Evolutionary conservation across 176 grass and related monocot genomes (phyloP).

Genomic region (Oryza punctata): DNA sequence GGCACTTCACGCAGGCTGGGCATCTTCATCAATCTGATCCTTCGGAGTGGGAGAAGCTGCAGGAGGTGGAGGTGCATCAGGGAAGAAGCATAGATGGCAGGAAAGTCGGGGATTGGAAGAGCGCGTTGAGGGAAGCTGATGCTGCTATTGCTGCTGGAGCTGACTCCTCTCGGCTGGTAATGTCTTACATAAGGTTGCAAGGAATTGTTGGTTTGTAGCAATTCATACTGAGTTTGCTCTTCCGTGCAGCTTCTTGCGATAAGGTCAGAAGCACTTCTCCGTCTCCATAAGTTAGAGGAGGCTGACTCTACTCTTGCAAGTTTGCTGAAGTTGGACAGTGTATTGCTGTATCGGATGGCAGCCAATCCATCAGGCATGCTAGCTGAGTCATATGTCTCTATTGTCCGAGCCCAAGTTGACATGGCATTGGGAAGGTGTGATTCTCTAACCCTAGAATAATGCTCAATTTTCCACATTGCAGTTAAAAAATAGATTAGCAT

Average conservation of each 20-base stretch:
- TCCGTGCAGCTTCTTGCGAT: slow-evolving; percentile 66
- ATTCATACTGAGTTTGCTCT: slow-evolving; percentile 17
- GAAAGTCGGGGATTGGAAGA: slow-evolving; percentile 90
- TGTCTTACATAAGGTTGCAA: neutral
- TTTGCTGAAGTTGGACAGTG: slow-evolving; percentile 58
- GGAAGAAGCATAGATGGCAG: slow-evolving; percentile 64
- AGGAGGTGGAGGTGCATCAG: slow-evolving; percentile 68
- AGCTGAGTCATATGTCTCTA: slow-evolving; percentile 63
- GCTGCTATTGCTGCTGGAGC: slow-evolving; percentile 74
- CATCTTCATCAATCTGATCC: slow-evolving; percentile 63
- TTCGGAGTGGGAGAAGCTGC: slow-evolving; percentile 71
- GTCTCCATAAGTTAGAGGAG: slow-evolving; percentile 75
- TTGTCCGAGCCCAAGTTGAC: slow-evolving; percentile 85
- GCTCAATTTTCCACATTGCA: slow-evolving; percentile 24
- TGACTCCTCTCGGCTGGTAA: slow-evolving; percentile 82
- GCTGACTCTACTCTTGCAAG: slow-evolving; percentile 67
- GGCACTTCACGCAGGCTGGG: slow-evolving; percentile 60
- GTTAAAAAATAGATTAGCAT: slow-evolving; percentile 1
- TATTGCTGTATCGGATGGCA: slow-evolving; percentile 38
- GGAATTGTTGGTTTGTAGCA: neutral
- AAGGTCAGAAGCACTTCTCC: slow-evolving; percentile 91
- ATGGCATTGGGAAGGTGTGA: slow-evolving; percentile 90
- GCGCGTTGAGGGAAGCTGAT: slow-evolving; percentile 80
- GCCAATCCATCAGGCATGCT: slow-evolving; percentile 70
- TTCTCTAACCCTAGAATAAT: slow-evolving; percentile 26